Evolutionary conservation across 2,329 filamentous ascomycete species (phyloP).

Genomic region (Monosporascus sp.): DNA sequence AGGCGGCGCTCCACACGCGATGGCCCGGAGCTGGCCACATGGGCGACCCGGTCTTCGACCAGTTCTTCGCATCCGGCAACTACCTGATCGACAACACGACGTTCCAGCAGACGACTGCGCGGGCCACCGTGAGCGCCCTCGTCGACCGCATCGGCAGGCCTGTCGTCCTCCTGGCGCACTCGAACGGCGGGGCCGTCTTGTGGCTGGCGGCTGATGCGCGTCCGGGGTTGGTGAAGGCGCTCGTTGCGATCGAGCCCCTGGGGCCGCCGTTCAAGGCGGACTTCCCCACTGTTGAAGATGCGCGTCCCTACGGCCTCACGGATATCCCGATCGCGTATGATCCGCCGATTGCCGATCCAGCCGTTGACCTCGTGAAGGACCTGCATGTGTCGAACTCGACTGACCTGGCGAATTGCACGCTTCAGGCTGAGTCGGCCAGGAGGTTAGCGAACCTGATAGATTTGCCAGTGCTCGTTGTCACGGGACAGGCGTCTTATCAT

Average conservation of each 20-base stretch:
- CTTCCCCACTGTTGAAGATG: conserved; percentile 27
- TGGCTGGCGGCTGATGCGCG: conserved; percentile 37
- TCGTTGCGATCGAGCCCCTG: conserved; percentile 40
- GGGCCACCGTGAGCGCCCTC: conserved; percentile 34
- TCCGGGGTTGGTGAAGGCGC: conserved; percentile 33
- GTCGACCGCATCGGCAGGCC: conserved; percentile 37
- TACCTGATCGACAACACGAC: conserved; percentile 28
- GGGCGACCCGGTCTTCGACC: conserved; percentile 35
- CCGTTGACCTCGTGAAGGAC: conserved; percentile 27
- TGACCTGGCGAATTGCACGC: conserved; percentile 20
- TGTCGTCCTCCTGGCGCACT: conserved; percentile 37
- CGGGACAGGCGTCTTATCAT: conserved; percentile 39
- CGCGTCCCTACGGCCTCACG: conserved; percentile 38
- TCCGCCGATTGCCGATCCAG: conserved; percentile 33
- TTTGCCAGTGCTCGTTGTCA: conserved; percentile 33
- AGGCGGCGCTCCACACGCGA: conserved; percentile 34
- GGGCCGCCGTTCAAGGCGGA: conserved; percentile 42
- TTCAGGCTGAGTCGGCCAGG: conserved; percentile 32
- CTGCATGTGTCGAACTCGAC: conserved; percentile 15
- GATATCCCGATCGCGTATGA: conserved; percentile 43
- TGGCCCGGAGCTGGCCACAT: conserved; percentile 35
- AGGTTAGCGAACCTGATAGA: conserved; percentile 29
- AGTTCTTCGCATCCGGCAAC: conserved; percentile 34
- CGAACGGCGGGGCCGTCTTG: conserved; percentile 37
- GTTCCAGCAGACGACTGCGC: conserved; percentile 31